These are phyloP conservation scores for Colletotrichum brevisporum DNA, from an alignment of 2,329 filamentous ascomycete species.

Conservation along the genomic window DNA sequence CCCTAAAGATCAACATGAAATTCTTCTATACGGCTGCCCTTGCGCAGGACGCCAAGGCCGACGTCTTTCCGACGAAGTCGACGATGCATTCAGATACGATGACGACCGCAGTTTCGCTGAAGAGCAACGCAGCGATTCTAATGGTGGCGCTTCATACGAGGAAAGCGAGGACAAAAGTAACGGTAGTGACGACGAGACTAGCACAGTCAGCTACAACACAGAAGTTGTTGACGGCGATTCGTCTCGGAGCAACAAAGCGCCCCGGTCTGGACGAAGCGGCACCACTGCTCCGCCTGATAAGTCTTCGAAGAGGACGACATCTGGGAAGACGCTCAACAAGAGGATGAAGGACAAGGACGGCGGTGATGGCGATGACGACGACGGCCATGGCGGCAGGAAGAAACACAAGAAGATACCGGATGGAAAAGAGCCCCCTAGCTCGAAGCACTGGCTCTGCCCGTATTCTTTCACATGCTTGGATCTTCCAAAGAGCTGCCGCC, in stretches of 20 bases:
- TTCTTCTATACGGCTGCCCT: not conserved
- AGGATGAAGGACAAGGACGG: not conserved
- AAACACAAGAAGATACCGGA: not conserved
- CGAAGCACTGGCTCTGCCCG: not conserved
- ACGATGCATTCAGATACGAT: too few species aligned
- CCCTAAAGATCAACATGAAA: not conserved
- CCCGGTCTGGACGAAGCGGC: not conserved
- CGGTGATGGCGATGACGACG: not conserved
- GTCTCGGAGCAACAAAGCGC: not conserved
- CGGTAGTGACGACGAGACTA: not conserved
- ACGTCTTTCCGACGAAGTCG: not conserved
- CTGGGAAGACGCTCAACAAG: not conserved
- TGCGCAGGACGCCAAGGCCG: not conserved
- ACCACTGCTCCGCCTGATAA: not conserved
- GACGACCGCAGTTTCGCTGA: too few species aligned
- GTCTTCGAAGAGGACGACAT: not conserved
- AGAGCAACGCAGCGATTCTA: too few species aligned
- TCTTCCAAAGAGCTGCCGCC: not conserved
- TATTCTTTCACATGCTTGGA: not conserved
- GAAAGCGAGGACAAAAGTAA: not conserved
- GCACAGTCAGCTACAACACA: not conserved
- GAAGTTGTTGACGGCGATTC: not conserved
- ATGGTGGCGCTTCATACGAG: not conserved
- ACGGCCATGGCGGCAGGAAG: not conserved
- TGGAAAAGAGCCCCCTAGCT: not conserved